These are phyloP conservation scores for Botryotinia narcissicola DNA, from an alignment of 2,329 filamentous ascomycete genomes.

Conservation along the genomic window DNA sequence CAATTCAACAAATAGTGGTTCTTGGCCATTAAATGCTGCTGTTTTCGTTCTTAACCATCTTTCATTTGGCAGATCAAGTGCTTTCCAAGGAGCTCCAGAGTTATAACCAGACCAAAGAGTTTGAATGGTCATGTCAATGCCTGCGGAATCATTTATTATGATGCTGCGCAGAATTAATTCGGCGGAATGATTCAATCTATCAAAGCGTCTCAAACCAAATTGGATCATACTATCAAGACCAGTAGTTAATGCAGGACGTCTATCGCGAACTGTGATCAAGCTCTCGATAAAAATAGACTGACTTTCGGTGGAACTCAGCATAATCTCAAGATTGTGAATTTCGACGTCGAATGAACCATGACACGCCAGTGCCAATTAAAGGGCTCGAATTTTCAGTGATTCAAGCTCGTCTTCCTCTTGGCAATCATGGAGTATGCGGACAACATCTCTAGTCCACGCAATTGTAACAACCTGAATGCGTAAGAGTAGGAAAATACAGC, in stretches of 20 bases:
- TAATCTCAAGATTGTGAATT: conserved; percentile 28
- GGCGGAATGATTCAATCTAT: conserved; percentile 24
- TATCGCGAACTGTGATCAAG: conserved; percentile 41
- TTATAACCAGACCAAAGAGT: conserved; percentile 36
- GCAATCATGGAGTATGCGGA: conserved; percentile 22
- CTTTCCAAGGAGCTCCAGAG: conserved; percentile 31
- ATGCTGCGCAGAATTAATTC: conserved; percentile 26
- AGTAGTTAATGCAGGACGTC: conserved; percentile 39
- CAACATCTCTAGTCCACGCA: conserved; percentile 41
- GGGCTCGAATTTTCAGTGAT: conserved; percentile 38
- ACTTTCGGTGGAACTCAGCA: conserved; percentile 35
- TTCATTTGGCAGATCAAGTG: conserved; percentile 32
- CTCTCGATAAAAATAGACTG: conserved; percentile 42
- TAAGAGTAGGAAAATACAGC: conserved; percentile 39
- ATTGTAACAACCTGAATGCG: conserved; percentile 40
- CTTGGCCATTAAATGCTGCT: background rate
- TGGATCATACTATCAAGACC: background rate
- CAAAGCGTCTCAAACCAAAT: conserved; percentile 16
- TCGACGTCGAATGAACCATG: conserved; percentile 48
- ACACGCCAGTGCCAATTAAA: conserved; percentile 46
- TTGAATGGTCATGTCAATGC: conserved; percentile 33
- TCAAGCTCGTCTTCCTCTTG: conserved; percentile 35
- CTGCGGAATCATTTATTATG: background rate
- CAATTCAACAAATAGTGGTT: conserved; percentile 42
- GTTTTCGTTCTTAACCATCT: conserved; percentile 40